Evolutionary conservation across 768 basidiomycete genomes (phyloP), one percentile per base, ranked within the genome.

Genomic region (Panaeolus papilionaceus): DNA sequence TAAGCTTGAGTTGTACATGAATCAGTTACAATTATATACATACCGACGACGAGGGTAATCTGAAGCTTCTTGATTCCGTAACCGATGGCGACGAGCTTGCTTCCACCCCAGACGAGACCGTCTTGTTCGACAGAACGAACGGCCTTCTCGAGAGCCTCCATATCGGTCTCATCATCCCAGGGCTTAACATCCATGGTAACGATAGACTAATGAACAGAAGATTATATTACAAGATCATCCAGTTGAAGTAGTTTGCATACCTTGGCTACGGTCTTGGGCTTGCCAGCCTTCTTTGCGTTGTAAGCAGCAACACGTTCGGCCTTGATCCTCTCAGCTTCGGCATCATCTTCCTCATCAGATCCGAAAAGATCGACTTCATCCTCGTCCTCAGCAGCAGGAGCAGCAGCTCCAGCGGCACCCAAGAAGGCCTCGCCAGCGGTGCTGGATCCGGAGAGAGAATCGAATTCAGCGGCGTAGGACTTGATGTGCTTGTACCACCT

Each of bases 91-190:
- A 98, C 95, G 64, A 98, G 85, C 82, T 95, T 96, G 81, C 92
- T 93, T 47, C 88, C 87, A 79, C 98, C 97, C 98, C 98, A 99
- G 62, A 98, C 87, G 67, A 99, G 92, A 76, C 98, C 98, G 45
- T 92, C 91, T 83, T 88, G 82, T 79, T 93, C 87, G 74, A 99
- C 89, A 23, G 94, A 89, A 68, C 98, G 90, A 65, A 99, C 97
- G 47, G 86, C 75, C 16, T 84, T 79, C 81, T 99, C 97, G 73
- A 99, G 85, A 63, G 83, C 92, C 51, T 76, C 86, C 96, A 99
- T 96, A 80, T 98, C 95, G 63, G 98, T 99, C 84, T 98, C 96
- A 77, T 99, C 97, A 78, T 99, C 97, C 97, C 96, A 98, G 45
- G 97, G 96, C 83, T 99, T 99, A 70, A 99, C 96, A 72, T 99